Conservation (phyloP, 1,284 basidiomycete species). For the Exsudoporus floridanus region DNA sequence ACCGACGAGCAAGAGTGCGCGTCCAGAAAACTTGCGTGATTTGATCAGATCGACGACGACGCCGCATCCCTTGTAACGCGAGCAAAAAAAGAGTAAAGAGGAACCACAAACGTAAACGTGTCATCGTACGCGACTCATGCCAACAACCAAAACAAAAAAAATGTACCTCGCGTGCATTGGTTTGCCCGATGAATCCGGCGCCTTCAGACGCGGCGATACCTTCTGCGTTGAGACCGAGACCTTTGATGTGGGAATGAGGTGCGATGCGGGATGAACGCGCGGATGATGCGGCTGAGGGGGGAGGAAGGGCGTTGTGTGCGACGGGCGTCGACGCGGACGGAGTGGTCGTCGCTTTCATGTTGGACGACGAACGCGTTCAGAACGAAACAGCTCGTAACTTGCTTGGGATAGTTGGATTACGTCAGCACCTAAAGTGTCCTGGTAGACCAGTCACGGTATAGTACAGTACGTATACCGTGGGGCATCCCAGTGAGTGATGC, state of each 20-base stretch:
- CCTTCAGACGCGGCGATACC: slow-evolving; percentile 74
- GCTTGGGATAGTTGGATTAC: slow-evolving; percentile 3
- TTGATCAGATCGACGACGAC: slow-evolving; percentile 91
- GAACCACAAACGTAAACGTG: background rate
- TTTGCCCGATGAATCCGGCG: slow-evolving; percentile 92
- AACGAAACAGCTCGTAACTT: background rate
- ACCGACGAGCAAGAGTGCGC: slow-evolving; percentile 84
- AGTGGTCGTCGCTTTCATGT: slow-evolving; percentile 41
- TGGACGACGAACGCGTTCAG: slow-evolving; percentile 1
- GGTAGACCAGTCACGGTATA: too few species aligned
- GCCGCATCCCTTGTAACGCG: slow-evolving; percentile 74
- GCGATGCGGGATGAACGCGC: slow-evolving; percentile 85
- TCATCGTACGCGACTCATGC: too few species aligned
- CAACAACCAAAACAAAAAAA: background rate
- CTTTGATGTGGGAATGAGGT: slow-evolving; percentile 94
- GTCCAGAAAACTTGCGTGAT: slow-evolving; percentile 88
- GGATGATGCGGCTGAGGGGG: slow-evolving; percentile 58
- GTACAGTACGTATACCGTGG: too few species aligned
- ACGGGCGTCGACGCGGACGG: slow-evolving; percentile 51
- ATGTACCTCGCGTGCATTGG: slow-evolving; percentile 82
- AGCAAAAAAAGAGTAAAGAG: background rate
- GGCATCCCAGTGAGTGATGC: too few species aligned
- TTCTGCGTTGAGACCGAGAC: slow-evolving; percentile 86
- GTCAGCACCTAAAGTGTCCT: slow-evolving; percentile 4
- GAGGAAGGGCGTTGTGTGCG: slow-evolving; percentile 70